Base-by-base conservation (phyloP, 805 yeast species). In the Ogataea corticis region DNA sequence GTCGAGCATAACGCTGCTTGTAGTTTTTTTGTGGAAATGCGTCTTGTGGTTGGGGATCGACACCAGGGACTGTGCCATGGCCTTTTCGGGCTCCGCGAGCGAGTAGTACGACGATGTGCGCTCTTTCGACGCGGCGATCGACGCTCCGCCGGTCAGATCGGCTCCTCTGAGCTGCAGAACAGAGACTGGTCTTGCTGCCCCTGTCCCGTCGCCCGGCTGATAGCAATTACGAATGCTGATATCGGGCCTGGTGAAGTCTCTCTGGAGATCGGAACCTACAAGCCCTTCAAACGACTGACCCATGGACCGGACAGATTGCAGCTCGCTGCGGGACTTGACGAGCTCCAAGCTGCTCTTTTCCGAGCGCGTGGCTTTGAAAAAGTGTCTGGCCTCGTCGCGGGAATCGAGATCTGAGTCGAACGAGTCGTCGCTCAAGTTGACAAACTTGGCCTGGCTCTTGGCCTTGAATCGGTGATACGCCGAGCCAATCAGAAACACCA, bases 1-100 rank as follows among this genome's bases (percentile, higher is more conserved):
- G 45, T 62, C 67, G 30, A 63, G 35, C 2, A 55, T 45, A 10
- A 45, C 41, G 10, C 62, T 50, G 45, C 64, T 59, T 29, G 54
- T 48, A 12, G 61, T 52, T 30, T 58, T 55, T 28, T 44, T 55
- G 39, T 57, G 61, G 33, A 52, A 50, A 30, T 56, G 58, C 1
- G 48, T 38, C 16, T 43, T 46, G 14, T 34, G 46, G 16, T 51
- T 58, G 11, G 52, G 51, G 11, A 39, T 44, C 17, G 45, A 40
- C 6, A 43, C 27, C 6, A 46, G 17, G 9, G 41, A 16, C 17
- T 39, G 46, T 13, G 46, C 47, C 16, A 43, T 48, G 13, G 62
- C 49, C 33, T 57, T 57, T 16, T 44, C 45, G 15, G 63, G 63
- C 34, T 59, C 63, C 4, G 36, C 42, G 18, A 52, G 29, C n/a